A percentile compares a stretch with the other conserved stretches of the same genome.
Evolutionary conservation across 345 rosid genomes (phyloP).

Genomic region (Lepidium aucheri): DNA sequence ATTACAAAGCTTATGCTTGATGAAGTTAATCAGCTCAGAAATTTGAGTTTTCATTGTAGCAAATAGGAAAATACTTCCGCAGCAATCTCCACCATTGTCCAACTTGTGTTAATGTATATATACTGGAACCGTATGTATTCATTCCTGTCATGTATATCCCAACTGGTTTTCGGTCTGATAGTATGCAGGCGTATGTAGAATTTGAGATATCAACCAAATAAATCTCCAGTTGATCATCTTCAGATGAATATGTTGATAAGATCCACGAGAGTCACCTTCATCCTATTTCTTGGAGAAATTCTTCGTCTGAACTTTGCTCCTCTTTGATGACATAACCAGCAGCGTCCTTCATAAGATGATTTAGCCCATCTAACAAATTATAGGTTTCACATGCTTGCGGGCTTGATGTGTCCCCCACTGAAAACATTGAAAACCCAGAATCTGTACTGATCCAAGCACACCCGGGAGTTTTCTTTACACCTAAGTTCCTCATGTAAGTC

Average conservation of each 20-base stretch:
- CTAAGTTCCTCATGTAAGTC: constrained; percentile 57
- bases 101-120: background rate
- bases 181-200: constrained; percentile 1
- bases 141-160: background rate
- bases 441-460: constrained; percentile 64
- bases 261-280: constrained; percentile 2
- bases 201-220: background rate
- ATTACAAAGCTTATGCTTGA: background rate
- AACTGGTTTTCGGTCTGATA: background rate
- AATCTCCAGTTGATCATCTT: background rate
- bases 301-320: constrained; percentile 25
- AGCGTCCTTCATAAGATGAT: constrained; percentile 50
- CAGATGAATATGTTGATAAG: background rate
- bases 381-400: constrained; percentile 34
- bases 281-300: constrained; percentile 26
- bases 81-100: background rate
- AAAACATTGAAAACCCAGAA: constrained; percentile 42
- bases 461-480: constrained; percentile 67
- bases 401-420: constrained; percentile 53
- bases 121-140: background rate
- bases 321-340: constrained; percentile 18
- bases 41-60: background rate
- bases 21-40: background rate
- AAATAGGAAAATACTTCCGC: background rate
- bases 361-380: constrained; percentile 48